Evolutionary conservation across 352 stramenopile species (phyloP), one percentile per base, ranked within the genome.

Genomic region (Thalassiosira hispida): DNA sequence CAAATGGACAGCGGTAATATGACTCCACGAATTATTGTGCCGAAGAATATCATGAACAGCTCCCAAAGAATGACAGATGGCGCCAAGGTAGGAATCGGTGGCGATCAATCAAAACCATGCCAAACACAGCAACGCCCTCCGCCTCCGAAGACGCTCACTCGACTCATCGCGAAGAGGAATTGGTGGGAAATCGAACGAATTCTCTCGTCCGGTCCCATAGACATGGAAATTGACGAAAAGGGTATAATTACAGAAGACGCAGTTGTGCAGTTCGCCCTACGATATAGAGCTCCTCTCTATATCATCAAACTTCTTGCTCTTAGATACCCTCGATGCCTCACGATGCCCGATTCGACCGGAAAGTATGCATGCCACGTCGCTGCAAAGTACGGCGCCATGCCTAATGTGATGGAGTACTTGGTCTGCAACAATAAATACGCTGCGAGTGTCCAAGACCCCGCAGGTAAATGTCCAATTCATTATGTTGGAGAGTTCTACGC

Each of bases 391-490:
- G 64, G 62, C 22, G 61, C 76, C n/a, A 35, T 20, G 31, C 69
- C 69, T 12, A 14, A 60, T 31, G 76, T 84, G 3, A 65, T 84
- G 9, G n/a, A 71, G 12, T 83, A 49, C n/a, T 27, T 83, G 2
- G 68, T 79, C 20, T 47, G 38, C 31, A 31, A 65, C 14, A 79
- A 79, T 44, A 40, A 27, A 22, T 14, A 53, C 38, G 61, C 68
- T 44, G 68, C 75, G n/a, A 47, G 55, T 20, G 46, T 71, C 8
- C 61, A 57, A 35, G 75, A 83, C 23, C 40, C 38, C 12, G 18
- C 14, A 1, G 68, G 75, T 6, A 83, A 83, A 33, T 60, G 61
- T 31, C 75, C 75, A 31, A 78, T 83, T 25, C 75, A 83, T 51
- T 83, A 83, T 42, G 62, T 73, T 49, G 75, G 14, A 1, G 53